Conservation (phyloP, 495 filamentous ascomycete species). For the Penicillium coprophilum region DNA sequence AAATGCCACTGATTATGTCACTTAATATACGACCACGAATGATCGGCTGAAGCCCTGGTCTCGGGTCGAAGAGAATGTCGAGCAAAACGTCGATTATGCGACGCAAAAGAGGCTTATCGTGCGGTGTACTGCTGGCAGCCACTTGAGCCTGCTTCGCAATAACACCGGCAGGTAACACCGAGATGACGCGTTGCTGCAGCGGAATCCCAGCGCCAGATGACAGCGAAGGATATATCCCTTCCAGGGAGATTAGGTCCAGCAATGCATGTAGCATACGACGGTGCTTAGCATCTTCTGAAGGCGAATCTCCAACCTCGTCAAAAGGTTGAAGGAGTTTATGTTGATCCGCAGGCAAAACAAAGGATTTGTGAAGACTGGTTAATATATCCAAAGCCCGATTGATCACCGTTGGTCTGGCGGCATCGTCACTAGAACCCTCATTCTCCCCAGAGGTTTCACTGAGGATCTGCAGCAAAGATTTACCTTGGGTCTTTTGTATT, state of each 20-base stretch:
- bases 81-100: conserved; percentile 30
- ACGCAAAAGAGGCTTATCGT: conserved; percentile 34
- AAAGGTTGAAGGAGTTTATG: conserved; percentile 2
- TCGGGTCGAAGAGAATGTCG: conserved; percentile 33
- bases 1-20: conserved; percentile 43
- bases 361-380: conserved; percentile 37
- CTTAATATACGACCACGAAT: conserved; percentile 46
- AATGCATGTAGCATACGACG: conserved; percentile 51
- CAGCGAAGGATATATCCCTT: conserved; percentile 57
- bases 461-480: conserved; percentile 43
- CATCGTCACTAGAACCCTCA: conserved; percentile 8
- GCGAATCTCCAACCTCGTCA: conserved; percentile 24
- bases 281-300: conserved; percentile 44
- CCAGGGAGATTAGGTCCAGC: conserved; percentile 54
- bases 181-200: conserved; percentile 53
- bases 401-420: conserved; percentile 32
- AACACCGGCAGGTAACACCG: conserved; percentile 47
- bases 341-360: conserved; percentile 28
- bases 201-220: conserved; percentile 55
- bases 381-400: conserved; percentile 41
- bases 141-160: conserved; percentile 39
- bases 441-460: conserved; percentile 2
- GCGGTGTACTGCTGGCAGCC: conserved; percentile 20
- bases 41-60: conserved; percentile 41
- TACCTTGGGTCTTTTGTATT: conserved; percentile 36